Evolutionary conservation across 2,329 filamentous ascomycete genomes (phyloP).

Genomic region (Ciborinia camelliae): DNA sequence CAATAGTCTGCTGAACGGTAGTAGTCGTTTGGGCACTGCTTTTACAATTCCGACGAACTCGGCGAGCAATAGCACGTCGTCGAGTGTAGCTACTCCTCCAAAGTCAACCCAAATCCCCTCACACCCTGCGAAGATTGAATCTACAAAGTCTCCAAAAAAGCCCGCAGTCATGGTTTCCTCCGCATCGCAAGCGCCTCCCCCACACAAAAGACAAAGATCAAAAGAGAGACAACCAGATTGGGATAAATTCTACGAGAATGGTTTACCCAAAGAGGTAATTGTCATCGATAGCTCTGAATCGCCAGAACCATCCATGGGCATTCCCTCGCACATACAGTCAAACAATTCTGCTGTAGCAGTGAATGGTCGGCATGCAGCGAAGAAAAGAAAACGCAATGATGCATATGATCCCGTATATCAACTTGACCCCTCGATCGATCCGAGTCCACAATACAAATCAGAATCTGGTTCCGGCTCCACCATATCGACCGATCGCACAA

Average conservation of each 20-base stretch:
- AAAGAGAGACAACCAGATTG: constrained; percentile 65
- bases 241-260: constrained; percentile 78
- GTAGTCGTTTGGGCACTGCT: constrained; percentile 34
- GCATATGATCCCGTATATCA: constrained; percentile 72
- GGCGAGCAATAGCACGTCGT: constrained; percentile 33
- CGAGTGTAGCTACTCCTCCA: constrained; percentile 30
- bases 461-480: constrained; percentile 66
- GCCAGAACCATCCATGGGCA: constrained; percentile 39
- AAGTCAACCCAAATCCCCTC: constrained; percentile 27
- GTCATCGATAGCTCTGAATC: constrained; percentile 70
- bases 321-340: constrained; percentile 41
- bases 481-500: constrained; percentile 77
- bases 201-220: constrained; percentile 41
- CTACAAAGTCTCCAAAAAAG: constrained; percentile 32
- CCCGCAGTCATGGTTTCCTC: constrained; percentile 38
- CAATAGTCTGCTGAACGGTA: constrained; percentile 37
- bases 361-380: constrained; percentile 64
- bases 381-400: constrained; percentile 60
- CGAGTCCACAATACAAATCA: constrained; percentile 63
- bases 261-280: constrained; percentile 79
- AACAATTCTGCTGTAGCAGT: constrained; percentile 33
- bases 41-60: constrained; percentile 36
- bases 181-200: constrained; percentile 34
- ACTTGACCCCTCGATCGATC: constrained; percentile 64
- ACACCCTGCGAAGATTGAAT: constrained; percentile 17